Conservation (phyloP, 176 grass and related monocot species). For the Zizania latifolia region DNA sequence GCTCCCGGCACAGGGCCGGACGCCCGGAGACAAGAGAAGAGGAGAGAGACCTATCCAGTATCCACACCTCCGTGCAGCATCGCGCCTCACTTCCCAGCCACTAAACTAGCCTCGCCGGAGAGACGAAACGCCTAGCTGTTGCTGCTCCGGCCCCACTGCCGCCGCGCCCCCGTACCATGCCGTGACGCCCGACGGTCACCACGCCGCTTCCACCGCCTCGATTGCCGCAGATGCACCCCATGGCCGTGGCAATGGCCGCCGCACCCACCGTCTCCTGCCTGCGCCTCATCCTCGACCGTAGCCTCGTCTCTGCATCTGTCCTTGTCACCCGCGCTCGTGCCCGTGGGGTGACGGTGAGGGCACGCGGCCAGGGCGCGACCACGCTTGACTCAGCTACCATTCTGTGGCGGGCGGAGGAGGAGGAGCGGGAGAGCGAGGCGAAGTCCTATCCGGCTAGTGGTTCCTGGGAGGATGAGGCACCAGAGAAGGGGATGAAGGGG, state of each 20-base stretch:
- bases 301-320: not conserved
- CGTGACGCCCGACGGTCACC: conserved; percentile 17
- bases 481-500: conserved; percentile 19
- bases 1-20: not conserved
- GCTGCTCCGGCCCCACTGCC: not conserved
- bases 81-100: conserved; percentile 40
- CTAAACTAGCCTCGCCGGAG: conserved; percentile 1
- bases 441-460: not conserved
- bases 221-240: conserved; percentile 21
- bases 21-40: not conserved
- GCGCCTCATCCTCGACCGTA: not conserved
- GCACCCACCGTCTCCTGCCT: conserved; percentile 15
- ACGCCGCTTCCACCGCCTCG: conserved; percentile 4
- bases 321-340: not conserved
- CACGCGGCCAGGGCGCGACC: conserved; percentile 27
- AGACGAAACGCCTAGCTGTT: not conserved
- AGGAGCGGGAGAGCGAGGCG: conserved; percentile 17
- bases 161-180: conserved; percentile 36
- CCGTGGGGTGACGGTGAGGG: conserved; percentile 36
- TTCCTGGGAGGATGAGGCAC: conserved; percentile 6
- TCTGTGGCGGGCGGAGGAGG: conserved; percentile 20
- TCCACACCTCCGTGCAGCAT: conserved; percentile 37
- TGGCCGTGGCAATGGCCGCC: conserved; percentile 21
- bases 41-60: conserved; percentile 47
- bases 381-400: no score